Conservation (phyloP, 2,329 filamentous ascomycete genomes). For the Diplodia sapinea region DNA sequence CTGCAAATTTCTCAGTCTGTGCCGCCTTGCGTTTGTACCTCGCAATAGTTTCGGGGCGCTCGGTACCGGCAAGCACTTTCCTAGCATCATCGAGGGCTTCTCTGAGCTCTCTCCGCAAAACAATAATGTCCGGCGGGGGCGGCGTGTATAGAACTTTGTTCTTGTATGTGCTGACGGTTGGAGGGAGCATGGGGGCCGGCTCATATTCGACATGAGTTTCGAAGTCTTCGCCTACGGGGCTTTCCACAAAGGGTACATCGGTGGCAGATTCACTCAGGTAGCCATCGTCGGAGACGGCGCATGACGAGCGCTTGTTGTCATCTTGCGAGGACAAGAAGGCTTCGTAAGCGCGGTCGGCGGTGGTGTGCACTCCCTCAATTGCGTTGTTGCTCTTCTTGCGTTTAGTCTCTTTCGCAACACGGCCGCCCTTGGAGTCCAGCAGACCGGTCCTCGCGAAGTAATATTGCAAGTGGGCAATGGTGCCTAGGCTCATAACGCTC, state of each 20-base stretch:
- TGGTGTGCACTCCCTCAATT: constrained; percentile 35
- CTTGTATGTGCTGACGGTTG: constrained; percentile 94
- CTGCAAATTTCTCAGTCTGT: constrained; percentile 29
- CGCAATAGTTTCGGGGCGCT: constrained; percentile 41
- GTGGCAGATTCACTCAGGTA: constrained; percentile 35
- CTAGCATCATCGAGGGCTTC: constrained; percentile 72
- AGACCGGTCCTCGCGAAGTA: constrained; percentile 96
- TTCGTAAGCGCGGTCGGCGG: constrained; percentile 34
- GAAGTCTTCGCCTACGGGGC: constrained; percentile 56
- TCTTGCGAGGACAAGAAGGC: constrained; percentile 6
- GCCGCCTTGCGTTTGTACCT: constrained; percentile 26
- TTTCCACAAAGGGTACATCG: constrained; percentile 52
- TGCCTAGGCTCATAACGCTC: constrained; percentile 94
- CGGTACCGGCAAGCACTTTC: constrained; percentile 68
- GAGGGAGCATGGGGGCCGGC: constrained; percentile 84
- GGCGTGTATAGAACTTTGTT: constrained; percentile 80
- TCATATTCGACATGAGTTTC: constrained; percentile 60
- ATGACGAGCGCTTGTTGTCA: constrained; percentile 19
- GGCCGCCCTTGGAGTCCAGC: constrained; percentile 89
- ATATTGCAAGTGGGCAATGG: constrained; percentile 96
- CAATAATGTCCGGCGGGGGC: constrained; percentile 80
- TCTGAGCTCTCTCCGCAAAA: constrained; percentile 74
- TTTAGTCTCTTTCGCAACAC: constrained; percentile 70
- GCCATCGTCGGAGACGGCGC: constrained; percentile 36
- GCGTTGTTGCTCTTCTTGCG: constrained; percentile 59